Base-by-base conservation (phyloP, 306 rosid species). In the Castanospermum australe region DNA sequence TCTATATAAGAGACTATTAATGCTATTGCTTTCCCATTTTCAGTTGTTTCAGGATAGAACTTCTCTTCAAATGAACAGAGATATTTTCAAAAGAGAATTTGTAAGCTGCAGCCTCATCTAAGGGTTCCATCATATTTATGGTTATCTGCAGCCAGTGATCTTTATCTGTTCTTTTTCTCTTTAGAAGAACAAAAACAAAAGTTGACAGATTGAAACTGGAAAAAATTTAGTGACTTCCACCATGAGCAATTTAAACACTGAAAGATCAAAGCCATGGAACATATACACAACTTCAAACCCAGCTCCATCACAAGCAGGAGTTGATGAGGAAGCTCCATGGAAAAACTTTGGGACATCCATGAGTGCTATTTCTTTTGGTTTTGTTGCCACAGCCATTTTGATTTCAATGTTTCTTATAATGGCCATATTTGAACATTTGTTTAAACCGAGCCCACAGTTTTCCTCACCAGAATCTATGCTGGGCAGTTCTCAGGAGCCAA, bases 351-450 rank as follows among this genome's bases (percentile, higher is more conserved):
- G 97, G 38, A 85, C 97, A 67, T 94, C 97, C 5, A 94, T 94
- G 97, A 90, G 90, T 81, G 97, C 97, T 60, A 89, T 94, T 74
- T 94, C 96, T 45, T 89, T 88, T 57, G 97, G 98, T 24, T 92
- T 94, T 85, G 98, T 94, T 84, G 98, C 98, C 79, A 94, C 98
- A 0, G 98, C 98, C 30, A 89, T 94, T 79, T 83, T 94, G 92
- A 84, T 94, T 65, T 92, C 98, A 22, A 94, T 94, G 97, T 94
- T 94, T 82, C 90, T 94, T 32, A 87, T 94, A 82, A 94, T 94
- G 97, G 98, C 98, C 79, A 90, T 94, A 28, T 92, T 94, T 76
- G 98, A 94, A 80, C 98, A 92, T 78, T 76, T 94, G 57, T 92
- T 94, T 56, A 89, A 87, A 85, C 98, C 97, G 8, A 88, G 71